Evolutionary conservation across 148 eudicot species (phyloP), one percentile per base, ranked within the genome.

Genomic region (Camellia japonica): DNA sequence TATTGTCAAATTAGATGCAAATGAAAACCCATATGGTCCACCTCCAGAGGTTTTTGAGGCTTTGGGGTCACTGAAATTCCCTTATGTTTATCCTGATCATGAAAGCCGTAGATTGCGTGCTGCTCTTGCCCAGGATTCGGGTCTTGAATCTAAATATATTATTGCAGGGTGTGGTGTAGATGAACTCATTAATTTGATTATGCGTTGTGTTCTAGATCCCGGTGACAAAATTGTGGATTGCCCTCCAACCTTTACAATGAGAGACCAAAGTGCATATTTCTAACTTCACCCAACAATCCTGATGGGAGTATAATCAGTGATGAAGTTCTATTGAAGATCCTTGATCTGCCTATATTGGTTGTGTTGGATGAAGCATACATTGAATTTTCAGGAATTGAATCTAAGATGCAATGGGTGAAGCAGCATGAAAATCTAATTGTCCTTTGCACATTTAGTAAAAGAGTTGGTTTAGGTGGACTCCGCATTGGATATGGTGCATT

Each of bases 21-120:
- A 23, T 23, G 23, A 23, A 23, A 23, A 23, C 23, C 23, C 23
- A 23, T 23, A 0, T 23, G 23, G 23, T 23, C 97, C 98, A 68
- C 98, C 98, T 46, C 98, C 98, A 77, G 98, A 95, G 98, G 98
- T 95, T 66, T 87, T 86, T 75, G 97, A 90, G 86, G 98, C 96
- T 80, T 87, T 95, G 73, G 93, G 95, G 54, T 83, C 80, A 44
- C 82, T 95, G 93, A 93, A 86, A 78, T 93, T 95, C 81, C 97
- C 23, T 23, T 23, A 23, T 23, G 23, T 23, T 23, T 23, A 23
- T 23, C 23, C 23, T 23, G 23, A 23, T 23, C 23, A 23, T 23
- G 23, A 23, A 23, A 23, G 23, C 23, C 23, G 23, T 23, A 23
- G 23, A 23, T 23, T 23, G 23, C 23, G 0, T 23, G 23, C 23